phyloP scores from a whole-genome alignment of 2,329 filamentous ascomycete species.

The Apiospora pterosperma region DNA sequence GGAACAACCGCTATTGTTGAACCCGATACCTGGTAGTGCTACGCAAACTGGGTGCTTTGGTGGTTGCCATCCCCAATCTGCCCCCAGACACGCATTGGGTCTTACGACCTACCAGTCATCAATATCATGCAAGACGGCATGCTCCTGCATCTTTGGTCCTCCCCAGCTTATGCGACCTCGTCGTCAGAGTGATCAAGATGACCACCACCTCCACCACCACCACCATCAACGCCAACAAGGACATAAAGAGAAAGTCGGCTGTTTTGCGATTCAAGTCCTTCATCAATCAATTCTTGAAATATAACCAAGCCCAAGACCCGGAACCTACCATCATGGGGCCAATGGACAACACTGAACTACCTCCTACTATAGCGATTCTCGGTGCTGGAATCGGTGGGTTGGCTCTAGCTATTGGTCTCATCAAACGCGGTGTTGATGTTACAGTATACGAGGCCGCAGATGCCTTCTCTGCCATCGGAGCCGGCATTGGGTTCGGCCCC shows the following conservation, averaged over 20 bases:
- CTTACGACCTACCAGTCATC: neutral
- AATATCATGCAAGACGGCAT: neutral
- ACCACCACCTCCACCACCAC: neutral
- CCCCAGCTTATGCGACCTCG: neutral
- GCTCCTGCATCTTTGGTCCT: neutral
- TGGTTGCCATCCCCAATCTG: too few species aligned
- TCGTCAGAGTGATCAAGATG: neutral
- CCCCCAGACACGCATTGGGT: neutral
- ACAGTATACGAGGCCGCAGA: slow-evolving; percentile 24
- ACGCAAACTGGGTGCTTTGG: too few species aligned
- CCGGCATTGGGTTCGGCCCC: slow-evolving; percentile 35
- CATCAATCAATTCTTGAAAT: slow-evolving; percentile 2
- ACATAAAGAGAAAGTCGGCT: slow-evolving; percentile 6
- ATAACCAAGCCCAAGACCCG: neutral
- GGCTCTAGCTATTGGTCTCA: slow-evolving; percentile 25
- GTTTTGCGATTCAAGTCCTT: slow-evolving; percentile 9
- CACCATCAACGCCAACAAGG: neutral
- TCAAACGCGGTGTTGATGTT: slow-evolving; percentile 22
- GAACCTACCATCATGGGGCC: neutral
- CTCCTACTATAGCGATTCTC: slow-evolving; percentile 21
- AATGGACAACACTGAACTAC: neutral
- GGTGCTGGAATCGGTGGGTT: slow-evolving; percentile 27
- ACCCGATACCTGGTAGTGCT: neutral
- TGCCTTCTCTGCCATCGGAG: slow-evolving; percentile 22
- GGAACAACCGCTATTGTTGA: neutral